Evolutionary conservation across 2,329 filamentous ascomycete species (phyloP), one percentile per base, ranked within the genome.

Genomic region (Orbilia quercus): DNA sequence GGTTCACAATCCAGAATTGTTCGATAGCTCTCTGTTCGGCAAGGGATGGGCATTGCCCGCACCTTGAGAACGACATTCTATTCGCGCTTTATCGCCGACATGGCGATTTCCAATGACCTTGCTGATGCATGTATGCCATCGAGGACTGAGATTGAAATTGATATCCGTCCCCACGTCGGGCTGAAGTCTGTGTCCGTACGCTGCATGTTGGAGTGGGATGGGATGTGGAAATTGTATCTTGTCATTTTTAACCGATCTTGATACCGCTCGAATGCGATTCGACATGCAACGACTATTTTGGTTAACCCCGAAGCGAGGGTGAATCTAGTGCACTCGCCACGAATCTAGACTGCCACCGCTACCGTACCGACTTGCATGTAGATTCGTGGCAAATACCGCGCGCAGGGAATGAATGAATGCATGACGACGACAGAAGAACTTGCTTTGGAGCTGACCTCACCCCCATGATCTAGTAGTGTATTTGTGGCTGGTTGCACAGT

Each of bases 181-280:
- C n/a, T 14, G 36, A 40, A 6, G 31, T n/a, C n/a, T n/a, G n/a
- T n/a, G n/a, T n/a, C n/a, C n/a, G 28, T 31, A 31, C 9, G 28
- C 9, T 31, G 28, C 28, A 31, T 31, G 9, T 31, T 9, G 28
- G 28, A 9, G 4, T 4, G 28, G 59, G 47, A 55, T 51, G 60
- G 38, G 44, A 51, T 63, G 36, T 7, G 23, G 7, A 12, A 44
- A n/a, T 28, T 50, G 7, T 34, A 28, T 64, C 58, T 58, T 54
- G 62, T 58, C 62, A 58, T 58, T 66, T 65, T 66, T 66, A 66
- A 58, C 62, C 62, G 62, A 66, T 44, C 57, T 9, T 18, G 62
- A 57, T 36, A 36, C 45, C 31, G 47, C 40, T 51, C 44, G 40
- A 31, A 5, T 31, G 28, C 28, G 28, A 31, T 31, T 62, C 7